Conservation (phyloP, 1,284 basidiomycete genomes). For the Albatrellus sp. region DNA sequence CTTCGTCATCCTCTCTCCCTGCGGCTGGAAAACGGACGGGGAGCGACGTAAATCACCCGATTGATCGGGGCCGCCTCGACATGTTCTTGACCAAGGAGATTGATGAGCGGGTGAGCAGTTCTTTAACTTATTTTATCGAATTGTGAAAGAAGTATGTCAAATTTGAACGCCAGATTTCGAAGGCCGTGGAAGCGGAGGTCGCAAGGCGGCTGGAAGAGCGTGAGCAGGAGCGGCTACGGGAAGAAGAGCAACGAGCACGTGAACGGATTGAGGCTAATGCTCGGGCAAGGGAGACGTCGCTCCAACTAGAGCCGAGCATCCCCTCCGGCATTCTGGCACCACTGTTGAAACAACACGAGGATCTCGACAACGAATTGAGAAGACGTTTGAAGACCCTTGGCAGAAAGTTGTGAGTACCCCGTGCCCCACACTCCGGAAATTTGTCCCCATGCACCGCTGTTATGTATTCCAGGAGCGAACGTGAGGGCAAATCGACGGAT, state of each 20-base stretch:
- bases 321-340: slow-evolving; percentile 50
- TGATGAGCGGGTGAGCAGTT: slow-evolving; percentile 43
- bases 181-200: slow-evolving; percentile 61
- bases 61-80: no score
- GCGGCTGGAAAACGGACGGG: slow-evolving; percentile 7
- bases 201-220: slow-evolving; percentile 50
- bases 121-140: background rate
- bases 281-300: slow-evolving; percentile 6
- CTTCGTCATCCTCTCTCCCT: slow-evolving; percentile 9
- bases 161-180: slow-evolving; percentile 38
- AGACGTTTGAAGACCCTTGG: slow-evolving; percentile 54
- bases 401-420: slow-evolving; percentile 45
- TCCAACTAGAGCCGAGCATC: slow-evolving; percentile 15
- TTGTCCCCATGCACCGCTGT: no score
- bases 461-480: slow-evolving; percentile 29
- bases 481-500: slow-evolving; percentile 42
- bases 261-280: slow-evolving; percentile 11
- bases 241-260: slow-evolving; percentile 17
- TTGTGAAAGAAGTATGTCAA: slow-evolving; percentile 7
- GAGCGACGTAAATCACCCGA: slow-evolving; percentile 2
- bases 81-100: slow-evolving; percentile 43
- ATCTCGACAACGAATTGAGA: slow-evolving; percentile 54
- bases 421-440: background rate
- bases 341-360: slow-evolving; percentile 46
- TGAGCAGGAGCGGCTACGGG: slow-evolving; percentile 40